phyloP scores from a whole-genome alignment of 208 protist species.

The Leishmania turanica region DNA sequence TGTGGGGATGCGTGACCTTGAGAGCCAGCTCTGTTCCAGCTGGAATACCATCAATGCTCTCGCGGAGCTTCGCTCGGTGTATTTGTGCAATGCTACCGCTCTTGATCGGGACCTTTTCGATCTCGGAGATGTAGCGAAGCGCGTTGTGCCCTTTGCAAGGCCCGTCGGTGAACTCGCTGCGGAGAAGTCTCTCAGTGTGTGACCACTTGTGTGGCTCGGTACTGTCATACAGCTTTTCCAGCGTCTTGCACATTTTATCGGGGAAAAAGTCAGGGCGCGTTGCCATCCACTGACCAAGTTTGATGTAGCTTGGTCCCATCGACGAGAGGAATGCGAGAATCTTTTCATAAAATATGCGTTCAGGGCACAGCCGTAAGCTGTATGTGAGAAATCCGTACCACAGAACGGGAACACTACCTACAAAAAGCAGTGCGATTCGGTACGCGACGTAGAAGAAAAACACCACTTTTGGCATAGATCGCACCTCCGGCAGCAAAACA shows the following conservation, averaged over 20 bases:
- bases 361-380: slow-evolving; percentile 51
- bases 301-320: slow-evolving; percentile 93
- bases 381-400: slow-evolving; percentile 67
- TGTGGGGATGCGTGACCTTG: slow-evolving; percentile 92
- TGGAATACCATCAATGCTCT: slow-evolving; percentile 75
- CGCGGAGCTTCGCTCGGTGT: slow-evolving; percentile 76
- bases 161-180: slow-evolving; percentile 22
- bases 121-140: slow-evolving; percentile 68
- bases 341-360: slow-evolving; percentile 60
- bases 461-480: slow-evolving; percentile 32
- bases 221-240: slow-evolving; percentile 75
- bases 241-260: slow-evolving; percentile 62
- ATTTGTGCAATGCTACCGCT: slow-evolving; percentile 94
- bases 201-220: slow-evolving; percentile 73
- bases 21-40: slow-evolving; percentile 86
- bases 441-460: slow-evolving; percentile 46
- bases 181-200: slow-evolving; percentile 82
- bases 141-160: slow-evolving; percentile 35
- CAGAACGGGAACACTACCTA: slow-evolving; percentile 39
- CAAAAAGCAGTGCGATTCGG: slow-evolving; percentile 43
- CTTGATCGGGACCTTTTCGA: slow-evolving; percentile 86
- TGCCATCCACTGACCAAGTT: slow-evolving; percentile 94
- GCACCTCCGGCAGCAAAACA: slow-evolving; percentile 26
- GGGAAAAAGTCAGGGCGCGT: slow-evolving; percentile 92
- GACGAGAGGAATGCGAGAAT: slow-evolving; percentile 51